Percentiles rank a stretch among this genome's conserved stretches.
These are phyloP conservation scores for Cordyceps pruinosa DNA, from an alignment of 2,329 filamentous ascomycete species.

Conservation along the genomic window DNA sequence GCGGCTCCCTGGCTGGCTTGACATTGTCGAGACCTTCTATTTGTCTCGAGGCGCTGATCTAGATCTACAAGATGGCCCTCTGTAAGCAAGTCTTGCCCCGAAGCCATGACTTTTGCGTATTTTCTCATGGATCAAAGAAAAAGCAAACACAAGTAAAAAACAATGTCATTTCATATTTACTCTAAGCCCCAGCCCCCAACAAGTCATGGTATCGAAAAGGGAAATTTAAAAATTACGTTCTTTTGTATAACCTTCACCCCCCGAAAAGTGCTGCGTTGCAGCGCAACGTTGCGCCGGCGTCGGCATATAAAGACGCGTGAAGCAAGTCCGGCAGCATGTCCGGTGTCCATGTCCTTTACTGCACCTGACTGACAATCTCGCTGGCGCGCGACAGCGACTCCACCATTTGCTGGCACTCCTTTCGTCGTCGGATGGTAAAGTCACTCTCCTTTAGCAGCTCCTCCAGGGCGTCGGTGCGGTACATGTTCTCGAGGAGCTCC, in stretches of 20 bases:
- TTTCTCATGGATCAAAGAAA: no score
- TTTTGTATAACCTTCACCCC: slow-evolving; percentile 2
- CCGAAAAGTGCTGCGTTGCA: not conserved
- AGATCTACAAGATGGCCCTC: no score
- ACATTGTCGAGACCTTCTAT: no score
- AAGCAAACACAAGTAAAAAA: not conserved
- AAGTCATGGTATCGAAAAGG: slow-evolving; percentile 33
- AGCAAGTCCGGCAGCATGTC: not conserved
- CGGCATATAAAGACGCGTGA: not conserved
- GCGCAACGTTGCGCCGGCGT: not conserved
- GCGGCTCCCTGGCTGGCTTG: no score
- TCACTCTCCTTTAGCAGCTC: slow-evolving; percentile 96
- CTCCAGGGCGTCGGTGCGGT: slow-evolving; percentile 82
- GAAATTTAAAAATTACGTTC: slow-evolving; percentile 15
- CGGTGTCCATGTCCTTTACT: slow-evolving; percentile 35
- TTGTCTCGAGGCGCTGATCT: no score
- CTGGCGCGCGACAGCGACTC: slow-evolving; percentile 83
- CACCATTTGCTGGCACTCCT: slow-evolving; percentile 99
- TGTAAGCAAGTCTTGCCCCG: no score
- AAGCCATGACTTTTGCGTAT: no score
- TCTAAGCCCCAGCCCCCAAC: slow-evolving; percentile 25
- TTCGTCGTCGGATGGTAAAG: slow-evolving; percentile 87
- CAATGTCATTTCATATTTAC: slow-evolving; percentile 21
- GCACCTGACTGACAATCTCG: slow-evolving; percentile 86
- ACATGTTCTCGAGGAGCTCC: slow-evolving; percentile 96